phyloP scores from a whole-genome alignment of 768 basidiomycete genomes.

The Cystofilobasidium capitatum region DNA sequence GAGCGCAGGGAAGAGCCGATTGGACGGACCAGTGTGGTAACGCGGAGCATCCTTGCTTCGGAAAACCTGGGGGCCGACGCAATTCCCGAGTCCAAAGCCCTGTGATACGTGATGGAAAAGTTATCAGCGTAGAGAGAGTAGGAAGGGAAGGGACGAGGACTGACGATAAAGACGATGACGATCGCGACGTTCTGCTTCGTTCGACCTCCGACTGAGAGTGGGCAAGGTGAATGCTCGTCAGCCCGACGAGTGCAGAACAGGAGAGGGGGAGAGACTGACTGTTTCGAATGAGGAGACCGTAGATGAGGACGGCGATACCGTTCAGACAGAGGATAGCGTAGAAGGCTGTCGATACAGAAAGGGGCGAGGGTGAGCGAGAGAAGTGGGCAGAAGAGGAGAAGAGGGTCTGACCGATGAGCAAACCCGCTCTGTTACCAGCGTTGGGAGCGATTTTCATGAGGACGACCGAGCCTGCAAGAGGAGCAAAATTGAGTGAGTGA shows the following conservation, averaged over 20 bases:
- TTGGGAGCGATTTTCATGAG: constrained; percentile 45
- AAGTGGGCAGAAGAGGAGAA: too few relatives aligned
- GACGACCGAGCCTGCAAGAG: constrained; percentile 44
- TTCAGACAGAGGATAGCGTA: constrained; percentile 16
- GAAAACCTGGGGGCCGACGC: constrained; percentile 49
- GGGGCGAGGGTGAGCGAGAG: constrained; percentile 23
- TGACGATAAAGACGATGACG: constrained; percentile 46
- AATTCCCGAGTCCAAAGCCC: constrained; percentile 48
- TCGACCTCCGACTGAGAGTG: constrained; percentile 43
- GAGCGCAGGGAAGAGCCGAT: constrained; percentile 20
- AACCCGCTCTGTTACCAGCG: constrained; percentile 44
- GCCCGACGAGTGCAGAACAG: too few relatives aligned
- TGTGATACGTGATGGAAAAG: neutral
- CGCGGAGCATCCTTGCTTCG: constrained; percentile 45
- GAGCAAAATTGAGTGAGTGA: too few relatives aligned
- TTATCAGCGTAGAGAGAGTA: neutral
- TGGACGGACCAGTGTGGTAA: constrained; percentile 35
- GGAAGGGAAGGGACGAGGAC: neutral
- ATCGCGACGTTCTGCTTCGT: constrained; percentile 49
- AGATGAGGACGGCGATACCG: constrained; percentile 13
- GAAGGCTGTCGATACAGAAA: constrained; percentile 27
- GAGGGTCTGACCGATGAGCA: constrained; percentile 48
- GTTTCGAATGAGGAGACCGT: constrained; percentile 1
- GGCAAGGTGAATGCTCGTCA: too few relatives aligned
- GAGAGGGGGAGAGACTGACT: too few relatives aligned